Base-by-base conservation (phyloP, 768 basidiomycete species). In the Rhizopogon vinicolor region DNA sequence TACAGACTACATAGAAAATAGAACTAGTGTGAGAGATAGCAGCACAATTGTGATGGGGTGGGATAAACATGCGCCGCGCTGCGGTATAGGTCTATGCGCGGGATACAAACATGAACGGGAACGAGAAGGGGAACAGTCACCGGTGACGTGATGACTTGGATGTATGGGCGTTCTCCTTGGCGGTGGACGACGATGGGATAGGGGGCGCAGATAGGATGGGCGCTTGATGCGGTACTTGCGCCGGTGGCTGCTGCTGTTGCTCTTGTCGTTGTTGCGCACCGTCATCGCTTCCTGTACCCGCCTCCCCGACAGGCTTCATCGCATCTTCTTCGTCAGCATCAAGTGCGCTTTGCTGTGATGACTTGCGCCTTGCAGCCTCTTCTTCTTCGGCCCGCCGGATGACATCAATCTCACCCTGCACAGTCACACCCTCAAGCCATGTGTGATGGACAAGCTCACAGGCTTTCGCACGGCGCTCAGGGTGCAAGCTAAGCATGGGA, bases 401-500 rank as follows among this genome's bases (percentile, higher is more conserved):
- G n/a, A 86, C 75, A 63, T 96, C 93, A 25, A 93, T 74, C 75
- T 97, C 94, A 41, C 94, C 94, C 66, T 93, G 91, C 0, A 97
- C 94, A 22, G 86, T 80, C 22, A 92, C 75, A 5, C 84, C 88
- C 13, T 89, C 88, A 7, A 98, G 76, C 94, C 95, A 98, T 40
- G 80, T 78, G 67, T 98, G 93, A 59, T 89, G 85, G 5, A 83
- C 80, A 62, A 97, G 79, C 58, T 97, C 94, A n/a, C 78, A 72
- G 0, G 96, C 95, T 56, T 86, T 87, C 0, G 94, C 93, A 28
- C 96, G 84, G 62, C 89, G 86, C 58, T 95, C 93, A 0, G 95
- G 90, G 63, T 89, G 84, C 18, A 97, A 81, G 29, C 90, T 78
- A 8, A 99, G 78, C 96, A 98, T 97, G 3, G 94, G 94, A 12